These are phyloP conservation scores for Xylaria sp. DNA, from an alignment of 495 filamentous ascomycete species.

Conservation along the genomic window DNA sequence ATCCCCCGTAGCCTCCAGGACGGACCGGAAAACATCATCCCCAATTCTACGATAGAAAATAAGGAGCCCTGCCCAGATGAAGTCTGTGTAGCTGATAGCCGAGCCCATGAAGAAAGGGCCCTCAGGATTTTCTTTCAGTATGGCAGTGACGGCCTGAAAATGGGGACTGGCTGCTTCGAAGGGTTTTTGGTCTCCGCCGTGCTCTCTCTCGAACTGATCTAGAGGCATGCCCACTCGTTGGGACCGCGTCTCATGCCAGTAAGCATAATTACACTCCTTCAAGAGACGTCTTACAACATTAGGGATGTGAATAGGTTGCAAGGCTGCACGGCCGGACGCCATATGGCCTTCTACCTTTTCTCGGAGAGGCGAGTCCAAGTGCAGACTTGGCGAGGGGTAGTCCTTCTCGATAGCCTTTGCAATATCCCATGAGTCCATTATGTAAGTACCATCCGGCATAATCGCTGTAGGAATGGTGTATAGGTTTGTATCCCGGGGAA, in stretches of 20 bases:
- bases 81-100: constrained; percentile 50
- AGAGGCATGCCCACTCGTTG: constrained; percentile 51
- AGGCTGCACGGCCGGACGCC: not conserved
- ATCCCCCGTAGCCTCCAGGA: constrained; percentile 46
- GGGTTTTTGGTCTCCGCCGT: constrained; percentile 41
- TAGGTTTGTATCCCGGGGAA: constrained; percentile 28
- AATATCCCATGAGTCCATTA: constrained; percentile 65
- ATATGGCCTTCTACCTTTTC: constrained; percentile 41
- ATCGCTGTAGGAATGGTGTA: constrained; percentile 64
- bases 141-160: constrained; percentile 50
- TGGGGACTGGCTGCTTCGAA: constrained; percentile 48
- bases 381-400: constrained; percentile 60
- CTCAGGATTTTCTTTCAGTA: constrained; percentile 55
- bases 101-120: constrained; percentile 58
- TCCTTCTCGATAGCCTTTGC: constrained; percentile 56
- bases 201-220: constrained; percentile 46
- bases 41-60: constrained; percentile 43
- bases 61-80: constrained; percentile 48
- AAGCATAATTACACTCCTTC: constrained; percentile 45
- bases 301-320: constrained; percentile 45
- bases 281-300: constrained; percentile 48
- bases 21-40: constrained; percentile 41
- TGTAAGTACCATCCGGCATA: constrained; percentile 56
- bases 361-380: constrained; percentile 55
- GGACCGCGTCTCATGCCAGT: constrained; percentile 54